Evolutionary conservation across 2,329 filamentous ascomycete species (phyloP), one percentile per base, ranked within the genome.

Genomic region (Aspergillus spinulosporus): DNA sequence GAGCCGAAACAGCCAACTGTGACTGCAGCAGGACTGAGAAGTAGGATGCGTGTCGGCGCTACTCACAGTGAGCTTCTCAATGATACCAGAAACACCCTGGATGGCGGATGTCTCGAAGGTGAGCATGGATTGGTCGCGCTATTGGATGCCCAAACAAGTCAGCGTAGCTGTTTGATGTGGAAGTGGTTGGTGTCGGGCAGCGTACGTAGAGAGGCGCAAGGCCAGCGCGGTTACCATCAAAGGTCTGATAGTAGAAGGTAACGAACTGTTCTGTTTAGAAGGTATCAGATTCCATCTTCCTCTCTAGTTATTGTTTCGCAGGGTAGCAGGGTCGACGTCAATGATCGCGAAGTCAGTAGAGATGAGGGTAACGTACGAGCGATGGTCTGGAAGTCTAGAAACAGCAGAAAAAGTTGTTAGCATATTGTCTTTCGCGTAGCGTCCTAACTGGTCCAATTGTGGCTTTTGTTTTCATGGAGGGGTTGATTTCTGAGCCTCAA

Each of bases 71-170:
- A 97, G 84, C 83, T 97, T 97, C 75, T 90, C 86, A 53, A 88
- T 78, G 67, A 99, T 97, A 32, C 72, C 72, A 26, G 66, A 70
- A 37, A 78, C 77, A 61, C 93, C 92, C 68, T 85, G 80, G 58
- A 84, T 75, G 11, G 88, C 85, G 45, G 79, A 67, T 46, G 82
- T 86, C 83, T 97, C 91, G 70, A 97, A 97, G 49, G 93, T 97
- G 76, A 97, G 82, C 89, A 96, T 96, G 48, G 94, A 97, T 59
- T 87, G 75, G 3, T 88, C 83, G 69, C 89, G 86, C 91, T 96
- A 66, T 69, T 55, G 45, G 45, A 36, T 14, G 61, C 37, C 59
- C 29, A 50, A 34, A 37, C 37, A 15, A 3, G 43, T 66, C 45
- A 66, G 59, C 48, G 29, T 34, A 14, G n/a, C 29, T 15, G 14